Base-by-base conservation (phyloP, 768 basidiomycete species). In the Gyrodon lividus region DNA sequence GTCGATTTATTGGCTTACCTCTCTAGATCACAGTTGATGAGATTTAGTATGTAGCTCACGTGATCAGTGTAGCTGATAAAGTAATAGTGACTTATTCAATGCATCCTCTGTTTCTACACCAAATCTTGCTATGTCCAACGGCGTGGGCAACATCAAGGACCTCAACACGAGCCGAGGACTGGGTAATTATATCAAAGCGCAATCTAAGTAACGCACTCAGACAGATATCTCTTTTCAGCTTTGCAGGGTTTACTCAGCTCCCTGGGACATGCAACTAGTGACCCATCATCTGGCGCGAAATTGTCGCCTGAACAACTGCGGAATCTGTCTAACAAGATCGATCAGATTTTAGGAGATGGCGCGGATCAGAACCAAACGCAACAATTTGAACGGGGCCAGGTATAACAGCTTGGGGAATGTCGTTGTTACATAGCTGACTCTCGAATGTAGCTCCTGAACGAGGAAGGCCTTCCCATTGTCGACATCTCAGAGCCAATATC, bases 401-500 rank as follows among this genome's bases (percentile, higher is more conserved):
- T 87, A 73, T 59, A 79, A 59, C 59, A 41, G 17, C 39, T 41
- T 46, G 50, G n/a, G 52, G 52, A 43, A 30, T 47, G 41, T 52
- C 28, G 56, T 57, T 58, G 51, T 58, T 54, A 59, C 52, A 59
- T 63, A 54, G 47, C 55, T 61, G 56, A 59, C 47, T 19, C 26
- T 33, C 55, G 37, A 35, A 53, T 59, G 6, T 53, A 90, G 88
- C 73, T 85, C 46, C 59, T 86, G 35, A 87, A 87, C 59, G 87
- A 89, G 59, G 88, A 92, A 43, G 88, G 87, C 3, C 77, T 88
- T 34, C 89, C 89, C 10, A 85, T 92, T 55, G 74, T 90, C 53
- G 89, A 92, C 33, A 84, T 92, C 50, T 78, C 77, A 26, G 89
- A 92, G 61, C 82, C 81, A 37, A 59, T 77, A 4, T 44, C 68